Evolutionary conservation across 164 flowering plant genomes (phyloP).

Genomic region (Litsea cubeba): DNA sequence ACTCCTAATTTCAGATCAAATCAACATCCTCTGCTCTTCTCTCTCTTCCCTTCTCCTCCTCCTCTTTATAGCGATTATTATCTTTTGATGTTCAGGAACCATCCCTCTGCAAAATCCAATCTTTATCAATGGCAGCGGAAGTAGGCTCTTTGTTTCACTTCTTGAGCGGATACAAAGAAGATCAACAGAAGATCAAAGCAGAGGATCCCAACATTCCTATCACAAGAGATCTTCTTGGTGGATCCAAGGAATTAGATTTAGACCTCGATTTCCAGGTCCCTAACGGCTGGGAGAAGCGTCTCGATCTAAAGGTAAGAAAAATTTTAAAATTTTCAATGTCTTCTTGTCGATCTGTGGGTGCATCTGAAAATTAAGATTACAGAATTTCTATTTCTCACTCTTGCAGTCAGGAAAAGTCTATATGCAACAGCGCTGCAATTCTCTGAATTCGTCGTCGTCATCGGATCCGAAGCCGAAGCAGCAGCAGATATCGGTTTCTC

Average conservation of each 20-base stretch:
- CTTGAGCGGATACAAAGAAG: slow-evolving; percentile 34
- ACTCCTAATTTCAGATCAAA: too few relatives aligned
- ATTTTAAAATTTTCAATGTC: background rate
- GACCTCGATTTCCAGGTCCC: slow-evolving; percentile 80
- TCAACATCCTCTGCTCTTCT: too few relatives aligned
- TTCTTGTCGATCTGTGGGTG: background rate
- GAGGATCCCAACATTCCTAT: slow-evolving; percentile 25
- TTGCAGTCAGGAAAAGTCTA: slow-evolving; percentile 39
- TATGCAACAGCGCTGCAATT: slow-evolving; percentile 50
- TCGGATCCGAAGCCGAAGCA: background rate
- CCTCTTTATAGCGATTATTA: background rate
- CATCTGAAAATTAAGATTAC: background rate
- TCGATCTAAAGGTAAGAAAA: slow-evolving; percentile 23
- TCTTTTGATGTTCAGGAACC: too few relatives aligned
- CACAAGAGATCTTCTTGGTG: slow-evolving; percentile 74
- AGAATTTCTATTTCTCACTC: background rate
- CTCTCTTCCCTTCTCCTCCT: background rate
- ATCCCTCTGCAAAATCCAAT: background rate
- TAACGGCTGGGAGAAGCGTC: slow-evolving; percentile 38
- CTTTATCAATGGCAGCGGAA: slow-evolving; percentile 58
- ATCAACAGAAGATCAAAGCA: slow-evolving; percentile 1
- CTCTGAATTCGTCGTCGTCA: slow-evolving; percentile 28
- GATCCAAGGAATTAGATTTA: slow-evolving; percentile 65
- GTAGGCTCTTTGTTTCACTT: slow-evolving; percentile 45
- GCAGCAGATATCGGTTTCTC: slow-evolving; percentile 10